These are phyloP conservation scores for Aspergillus bridgeri DNA, from an alignment of 495 filamentous ascomycete species.

Conservation along the genomic window DNA sequence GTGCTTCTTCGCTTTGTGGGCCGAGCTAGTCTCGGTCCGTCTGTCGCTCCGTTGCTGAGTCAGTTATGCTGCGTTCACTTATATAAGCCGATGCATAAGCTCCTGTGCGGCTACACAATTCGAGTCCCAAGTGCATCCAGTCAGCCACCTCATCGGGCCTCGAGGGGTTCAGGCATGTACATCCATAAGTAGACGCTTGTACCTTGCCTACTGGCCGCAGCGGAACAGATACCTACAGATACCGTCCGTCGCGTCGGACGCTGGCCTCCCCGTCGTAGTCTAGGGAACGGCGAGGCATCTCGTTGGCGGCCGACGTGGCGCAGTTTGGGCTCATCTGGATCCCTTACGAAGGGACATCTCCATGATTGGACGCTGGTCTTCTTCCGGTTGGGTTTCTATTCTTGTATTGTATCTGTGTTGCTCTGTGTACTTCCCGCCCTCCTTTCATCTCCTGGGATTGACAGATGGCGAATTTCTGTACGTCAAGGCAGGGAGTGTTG, in stretches of 20 bases:
- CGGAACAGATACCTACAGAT: background rate
- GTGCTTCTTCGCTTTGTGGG: slow-evolving; percentile 20
- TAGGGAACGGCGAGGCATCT: background rate
- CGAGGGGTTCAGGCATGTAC: too few species aligned
- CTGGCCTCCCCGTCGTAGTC: background rate
- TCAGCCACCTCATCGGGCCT: too few species aligned
- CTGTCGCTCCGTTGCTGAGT: background rate
- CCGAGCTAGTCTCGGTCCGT: slow-evolving; percentile 20
- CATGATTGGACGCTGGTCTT: slow-evolving; percentile 9
- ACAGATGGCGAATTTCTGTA: background rate
- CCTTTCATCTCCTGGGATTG: background rate
- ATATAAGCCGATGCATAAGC: too few species aligned
- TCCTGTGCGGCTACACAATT: too few species aligned
- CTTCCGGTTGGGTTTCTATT: background rate
- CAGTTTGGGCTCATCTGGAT: slow-evolving; percentile 4
- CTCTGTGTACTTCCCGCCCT: background rate
- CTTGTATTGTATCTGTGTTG: slow-evolving; percentile 9
- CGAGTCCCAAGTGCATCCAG: too few species aligned
- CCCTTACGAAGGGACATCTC: background rate
- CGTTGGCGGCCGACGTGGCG: slow-evolving; percentile 8
- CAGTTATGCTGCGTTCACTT: too few species aligned
- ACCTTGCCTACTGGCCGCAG: too few species aligned
- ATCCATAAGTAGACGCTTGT: too few species aligned
- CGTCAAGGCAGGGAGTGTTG: background rate
- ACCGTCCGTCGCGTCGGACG: background rate